Conservation (phyloP, 768 basidiomycete genomes). For the Russula emetica region DNA sequence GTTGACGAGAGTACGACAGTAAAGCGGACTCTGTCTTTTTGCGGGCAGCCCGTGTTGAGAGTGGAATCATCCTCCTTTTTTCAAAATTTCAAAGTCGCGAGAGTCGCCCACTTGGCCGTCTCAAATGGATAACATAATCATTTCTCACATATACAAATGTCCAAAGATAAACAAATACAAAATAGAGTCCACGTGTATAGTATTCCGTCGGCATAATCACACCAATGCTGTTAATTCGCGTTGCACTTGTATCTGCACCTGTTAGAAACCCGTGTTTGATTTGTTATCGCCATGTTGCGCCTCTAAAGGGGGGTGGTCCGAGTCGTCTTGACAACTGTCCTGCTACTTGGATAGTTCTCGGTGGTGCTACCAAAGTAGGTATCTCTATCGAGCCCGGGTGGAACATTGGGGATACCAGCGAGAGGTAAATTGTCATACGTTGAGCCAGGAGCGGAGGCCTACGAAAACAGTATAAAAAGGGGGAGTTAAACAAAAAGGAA, state of each 20-base stretch:
- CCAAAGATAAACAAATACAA: no score
- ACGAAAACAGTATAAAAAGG: conserved; percentile 19
- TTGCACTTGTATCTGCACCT: no score
- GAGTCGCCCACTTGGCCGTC: neutral
- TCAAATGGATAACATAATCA: conserved; percentile 4
- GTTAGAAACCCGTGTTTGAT: neutral
- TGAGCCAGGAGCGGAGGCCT: conserved; percentile 43
- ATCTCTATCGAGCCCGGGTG: conserved; percentile 27
- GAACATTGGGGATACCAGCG: conserved; percentile 52
- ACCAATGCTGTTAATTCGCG: no score
- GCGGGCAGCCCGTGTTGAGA: conserved; percentile 30
- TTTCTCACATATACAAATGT: conserved; percentile 6
- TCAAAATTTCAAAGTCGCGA: neutral
- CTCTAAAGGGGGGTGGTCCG: conserved; percentile 35
- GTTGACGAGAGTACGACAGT: conserved; percentile 59
- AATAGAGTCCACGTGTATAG: no score
- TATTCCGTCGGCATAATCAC: no score
- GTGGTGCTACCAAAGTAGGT: conserved; percentile 2
- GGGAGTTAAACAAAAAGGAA: neutral
- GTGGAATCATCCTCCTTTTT: conserved; percentile 32
- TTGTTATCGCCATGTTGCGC: neutral
- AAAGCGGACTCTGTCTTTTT: conserved; percentile 39
- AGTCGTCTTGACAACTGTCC: conserved; percentile 36
- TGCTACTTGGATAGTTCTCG: neutral
- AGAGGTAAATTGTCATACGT: conserved; percentile 71